phyloP scores from a whole-genome alignment of 257 asterid species.

The Scutellaria barbata region DNA sequence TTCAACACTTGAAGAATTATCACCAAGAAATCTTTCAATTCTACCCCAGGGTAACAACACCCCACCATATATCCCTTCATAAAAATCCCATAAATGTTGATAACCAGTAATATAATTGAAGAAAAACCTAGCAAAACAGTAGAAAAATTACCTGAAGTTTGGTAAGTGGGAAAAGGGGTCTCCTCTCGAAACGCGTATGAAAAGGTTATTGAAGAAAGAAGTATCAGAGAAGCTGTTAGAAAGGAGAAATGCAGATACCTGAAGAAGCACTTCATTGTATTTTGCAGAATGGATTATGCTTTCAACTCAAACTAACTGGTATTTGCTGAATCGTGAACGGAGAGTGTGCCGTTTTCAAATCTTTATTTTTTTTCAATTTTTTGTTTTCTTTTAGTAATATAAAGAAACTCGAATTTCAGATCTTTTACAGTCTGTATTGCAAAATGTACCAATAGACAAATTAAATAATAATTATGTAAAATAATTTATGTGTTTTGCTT shows the following conservation, averaged over 20 bases:
- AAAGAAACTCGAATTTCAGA: too few species aligned
- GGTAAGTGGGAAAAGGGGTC: constrained; percentile 35
- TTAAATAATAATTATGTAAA: too few species aligned
- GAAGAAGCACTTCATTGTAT: constrained; percentile 45
- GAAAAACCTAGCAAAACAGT: not conserved
- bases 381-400: too few species aligned
- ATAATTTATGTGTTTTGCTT: too few species aligned
- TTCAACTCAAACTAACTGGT: not conserved
- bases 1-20: constrained; percentile 47
- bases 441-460: too few species aligned
- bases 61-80: constrained; percentile 41
- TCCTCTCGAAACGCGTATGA: constrained; percentile 39
- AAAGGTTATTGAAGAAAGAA: constrained; percentile 35
- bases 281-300: not conserved
- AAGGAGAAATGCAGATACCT: constrained; percentile 34
- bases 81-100: not conserved
- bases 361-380: too few species aligned
- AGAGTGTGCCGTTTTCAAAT: not conserved
- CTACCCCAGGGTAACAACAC: constrained; percentile 42
- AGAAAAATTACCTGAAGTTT: constrained; percentile 47
- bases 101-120: not conserved
- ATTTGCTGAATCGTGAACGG: not conserved
- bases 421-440: too few species aligned
- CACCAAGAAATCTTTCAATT: constrained; percentile 61
- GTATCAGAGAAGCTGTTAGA: constrained; percentile 38